These are phyloP conservation scores for Pythium insidiosum DNA, from an alignment of 352 stramenopile genomes.

Conservation along the genomic window DNA sequence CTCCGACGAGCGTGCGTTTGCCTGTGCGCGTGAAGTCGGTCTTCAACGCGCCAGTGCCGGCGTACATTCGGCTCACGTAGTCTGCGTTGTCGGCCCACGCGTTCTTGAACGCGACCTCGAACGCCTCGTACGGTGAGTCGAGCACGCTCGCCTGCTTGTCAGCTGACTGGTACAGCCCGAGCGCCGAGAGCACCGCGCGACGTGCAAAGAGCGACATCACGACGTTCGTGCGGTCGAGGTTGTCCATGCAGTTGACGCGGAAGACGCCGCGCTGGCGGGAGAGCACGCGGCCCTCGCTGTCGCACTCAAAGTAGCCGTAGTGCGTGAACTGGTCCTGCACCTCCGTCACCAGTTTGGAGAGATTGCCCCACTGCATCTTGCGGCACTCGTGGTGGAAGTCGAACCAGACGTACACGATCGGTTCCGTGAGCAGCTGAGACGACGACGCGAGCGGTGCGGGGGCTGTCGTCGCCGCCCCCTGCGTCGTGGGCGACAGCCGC, in stretches of 20 bases:
- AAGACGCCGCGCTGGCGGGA: constrained; percentile 90
- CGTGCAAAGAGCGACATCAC: constrained; percentile 93
- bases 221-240: constrained; percentile 96
- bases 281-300: constrained; percentile 39
- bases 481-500: too few species aligned
- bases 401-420: constrained; percentile 91
- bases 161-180: constrained; percentile 34
- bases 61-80: constrained; percentile 91
- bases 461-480: constrained; percentile 2
- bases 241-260: constrained; percentile 98
- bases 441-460: constrained; percentile 7
- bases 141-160: constrained; percentile 26
- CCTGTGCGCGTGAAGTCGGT: constrained; percentile 94
- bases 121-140: constrained; percentile 42
- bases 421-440: constrained; percentile 41
- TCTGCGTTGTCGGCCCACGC: constrained; percentile 95
- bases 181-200: constrained; percentile 68
- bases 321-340: constrained; percentile 58
- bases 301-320: constrained; percentile 65
- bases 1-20: constrained; percentile 84
- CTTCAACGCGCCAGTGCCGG: constrained; percentile 91
- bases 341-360: constrained; percentile 82
- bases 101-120: constrained; percentile 78
- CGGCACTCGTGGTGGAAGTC: constrained; percentile 96
- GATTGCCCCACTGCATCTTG: constrained; percentile 90